Evolutionary conservation across 2,329 filamentous ascomycete genomes (phyloP), one percentile per base, ranked within the genome.

Genomic region (Domatiomyces catenatus): DNA sequence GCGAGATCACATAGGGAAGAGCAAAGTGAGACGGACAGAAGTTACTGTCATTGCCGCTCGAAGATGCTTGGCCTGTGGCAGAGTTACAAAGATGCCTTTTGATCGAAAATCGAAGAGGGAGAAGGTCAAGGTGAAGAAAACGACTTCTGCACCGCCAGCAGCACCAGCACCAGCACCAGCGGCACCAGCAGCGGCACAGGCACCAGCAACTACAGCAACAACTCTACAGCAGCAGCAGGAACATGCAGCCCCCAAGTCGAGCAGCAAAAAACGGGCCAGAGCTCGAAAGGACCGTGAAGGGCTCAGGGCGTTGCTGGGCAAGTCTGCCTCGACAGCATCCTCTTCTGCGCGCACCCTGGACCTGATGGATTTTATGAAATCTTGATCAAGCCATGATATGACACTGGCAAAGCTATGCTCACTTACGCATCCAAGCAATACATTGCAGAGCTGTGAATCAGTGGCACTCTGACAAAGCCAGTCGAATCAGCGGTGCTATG

Each of bases 231-330:
- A n/a, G n/a, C n/a, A n/a, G n/a, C n/a, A n/a, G n/a, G n/a, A n/a
- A 15, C 51, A 49, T 15, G 47, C 44, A 18, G n/a, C 39, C 8
- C 44, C 2, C 39, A 56, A 54, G 47, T 26, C 47, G 32, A 75
- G 61, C 63, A 77, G 74, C 64, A 77, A 76, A 62, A 75, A 75
- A 58, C 66, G 75, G 57, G 73, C 73, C 20, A 77, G 75, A 58
- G 66, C 72, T 50, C 65, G 75, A 22, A 79, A 76, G 55, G 67
- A 72, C 50, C 52, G 54, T 8, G 71, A 72, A 24, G 73, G 74
- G 3, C 61, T 79, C 8, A 72, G 76, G 57, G 74, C 74, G 36
- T 64, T 76, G 51, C 64, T 79, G n/a, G 70, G 52, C 19, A 58
- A 53, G 39, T 53, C 50, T 20, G 48, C 47, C 22, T 24, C 22